Percentiles rank a stretch among this genome's conserved stretches.
Conservation (phyloP, 2,329 filamentous ascomycete genomes). For the Aspergillus ustus region DNA sequence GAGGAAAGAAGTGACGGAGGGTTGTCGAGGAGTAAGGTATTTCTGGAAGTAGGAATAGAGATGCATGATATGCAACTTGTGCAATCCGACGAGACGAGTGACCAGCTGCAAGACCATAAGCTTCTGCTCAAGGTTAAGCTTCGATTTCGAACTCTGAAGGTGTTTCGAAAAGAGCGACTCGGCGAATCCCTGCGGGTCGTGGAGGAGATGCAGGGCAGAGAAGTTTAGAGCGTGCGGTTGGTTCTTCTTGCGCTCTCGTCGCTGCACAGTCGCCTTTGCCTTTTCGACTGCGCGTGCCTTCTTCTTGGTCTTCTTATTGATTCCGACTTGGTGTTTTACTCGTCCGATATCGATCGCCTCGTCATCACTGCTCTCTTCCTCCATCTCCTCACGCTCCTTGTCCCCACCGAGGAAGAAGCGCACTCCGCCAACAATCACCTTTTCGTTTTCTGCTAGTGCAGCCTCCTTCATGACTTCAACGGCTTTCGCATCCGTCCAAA, state of each 20-base stretch:
- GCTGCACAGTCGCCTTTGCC: slow-evolving; percentile 81
- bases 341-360: slow-evolving; percentile 75
- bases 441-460: slow-evolving; percentile 85
- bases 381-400: slow-evolving; percentile 89
- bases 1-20: slow-evolving; percentile 88
- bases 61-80: slow-evolving; percentile 86
- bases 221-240: slow-evolving; percentile 91
- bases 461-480: slow-evolving; percentile 99
- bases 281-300: slow-evolving; percentile 76
- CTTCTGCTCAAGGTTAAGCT: slow-evolving; percentile 85
- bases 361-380: slow-evolving; percentile 86
- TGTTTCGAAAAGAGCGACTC: slow-evolving; percentile 91
- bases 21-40: slow-evolving; percentile 84
- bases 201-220: slow-evolving; percentile 88
- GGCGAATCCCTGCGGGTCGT: slow-evolving; percentile 92
- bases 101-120: slow-evolving; percentile 89
- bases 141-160: slow-evolving; percentile 82
- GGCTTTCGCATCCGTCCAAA: slow-evolving; percentile 92
- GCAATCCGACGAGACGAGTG: slow-evolving; percentile 85
- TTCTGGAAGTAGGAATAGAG: slow-evolving; percentile 98
- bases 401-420: slow-evolving; percentile 96
- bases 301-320: slow-evolving; percentile 98
- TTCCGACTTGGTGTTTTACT: slow-evolving; percentile 80
- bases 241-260: slow-evolving; percentile 83
- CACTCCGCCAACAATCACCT: slow-evolving; percentile 84